A percentile compares a stretch with the other conserved stretches of the same genome.
These are phyloP conservation scores for Tetraselmis striata DNA, from an alignment of 139 green algal genomes.

Conservation along the genomic window DNA sequence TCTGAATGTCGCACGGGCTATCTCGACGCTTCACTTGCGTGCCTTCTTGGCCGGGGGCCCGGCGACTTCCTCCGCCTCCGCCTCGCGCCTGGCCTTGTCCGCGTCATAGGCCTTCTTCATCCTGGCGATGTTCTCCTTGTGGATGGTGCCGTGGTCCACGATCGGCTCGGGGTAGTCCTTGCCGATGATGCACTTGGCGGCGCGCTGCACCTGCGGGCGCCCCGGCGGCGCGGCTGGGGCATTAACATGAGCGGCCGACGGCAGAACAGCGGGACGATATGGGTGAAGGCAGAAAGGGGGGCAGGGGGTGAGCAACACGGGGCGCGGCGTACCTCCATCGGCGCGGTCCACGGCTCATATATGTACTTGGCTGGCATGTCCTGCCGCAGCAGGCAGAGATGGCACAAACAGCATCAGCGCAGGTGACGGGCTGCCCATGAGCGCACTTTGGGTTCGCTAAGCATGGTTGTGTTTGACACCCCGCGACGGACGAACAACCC, in stretches of 20 bases:
- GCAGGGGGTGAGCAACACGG: too few relatives aligned
- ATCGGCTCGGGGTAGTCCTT: constrained; percentile 88
- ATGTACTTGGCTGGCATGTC: constrained; percentile 91
- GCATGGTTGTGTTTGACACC: too few relatives aligned
- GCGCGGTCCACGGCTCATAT: constrained; percentile 89
- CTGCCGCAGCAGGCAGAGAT: constrained; percentile 85
- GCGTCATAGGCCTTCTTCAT: constrained; percentile 56
- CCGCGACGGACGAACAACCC: too few relatives aligned
- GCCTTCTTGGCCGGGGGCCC: not conserved
- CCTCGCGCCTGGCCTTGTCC: constrained; percentile 15
- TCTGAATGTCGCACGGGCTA: too few relatives aligned
- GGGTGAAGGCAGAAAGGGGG: too few relatives aligned
- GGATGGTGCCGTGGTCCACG: constrained; percentile 62
- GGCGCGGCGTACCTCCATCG: too few relatives aligned
- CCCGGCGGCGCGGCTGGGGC: too few relatives aligned
- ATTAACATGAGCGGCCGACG: too few relatives aligned
- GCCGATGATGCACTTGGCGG: constrained; percentile 72
- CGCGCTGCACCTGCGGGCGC: constrained; percentile 86
- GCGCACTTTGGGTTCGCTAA: too few relatives aligned
- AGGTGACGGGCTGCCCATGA: too few relatives aligned
- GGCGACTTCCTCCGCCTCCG: too few relatives aligned
- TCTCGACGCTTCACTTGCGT: not conserved
- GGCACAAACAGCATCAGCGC: constrained; percentile 78
- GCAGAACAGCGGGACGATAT: too few relatives aligned
- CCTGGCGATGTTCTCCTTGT: constrained; percentile 63